phyloP scores from a whole-genome alignment of 768 basidiomycete genomes.

The Chalciporus pseudorubinellus region DNA sequence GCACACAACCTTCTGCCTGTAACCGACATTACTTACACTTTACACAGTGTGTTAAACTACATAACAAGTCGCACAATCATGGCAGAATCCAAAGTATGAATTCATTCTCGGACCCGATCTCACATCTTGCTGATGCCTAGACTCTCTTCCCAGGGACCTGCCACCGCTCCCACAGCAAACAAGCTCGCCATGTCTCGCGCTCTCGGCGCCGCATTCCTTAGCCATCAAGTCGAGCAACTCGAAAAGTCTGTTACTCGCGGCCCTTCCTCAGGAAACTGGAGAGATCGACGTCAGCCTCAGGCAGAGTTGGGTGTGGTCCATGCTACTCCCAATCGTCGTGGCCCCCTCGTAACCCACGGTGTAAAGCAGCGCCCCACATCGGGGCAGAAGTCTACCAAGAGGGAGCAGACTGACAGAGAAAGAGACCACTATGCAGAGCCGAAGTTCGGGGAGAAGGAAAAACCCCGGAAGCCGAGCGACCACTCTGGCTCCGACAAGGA shows the following conservation, averaged over 20 bases:
- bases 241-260: conserved; percentile 68
- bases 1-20: not conserved
- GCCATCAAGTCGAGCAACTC: conserved; percentile 84
- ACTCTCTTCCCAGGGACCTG: conserved; percentile 15
- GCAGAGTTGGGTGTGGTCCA: conserved; percentile 14
- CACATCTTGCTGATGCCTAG: too few relatives aligned
- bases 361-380: conserved; percentile 25
- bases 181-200: conserved; percentile 84
- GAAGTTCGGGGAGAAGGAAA: conserved; percentile 18
- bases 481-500: conserved; percentile 46
- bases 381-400: conserved; percentile 23
- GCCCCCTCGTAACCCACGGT: conserved; percentile 6
- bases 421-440: conserved; percentile 22
- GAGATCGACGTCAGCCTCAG: conserved; percentile 42
- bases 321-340: conserved; percentile 20
- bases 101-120: not conserved
- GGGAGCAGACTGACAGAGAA: conserved; percentile 18
- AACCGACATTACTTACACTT: not conserved
- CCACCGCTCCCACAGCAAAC: conserved; percentile 38
- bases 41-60: not conserved
- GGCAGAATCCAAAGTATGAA: conserved; percentile 20
- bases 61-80: conserved; percentile 3
- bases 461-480: conserved; percentile 23
- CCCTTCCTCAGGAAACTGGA: conserved; percentile 58
- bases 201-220: conserved; percentile 82